Percentiles rank a stretch among this genome's conserved stretches.
Evolutionary conservation across 305 asterid species (phyloP).

Genomic region (Fraxinus sp.): DNA sequence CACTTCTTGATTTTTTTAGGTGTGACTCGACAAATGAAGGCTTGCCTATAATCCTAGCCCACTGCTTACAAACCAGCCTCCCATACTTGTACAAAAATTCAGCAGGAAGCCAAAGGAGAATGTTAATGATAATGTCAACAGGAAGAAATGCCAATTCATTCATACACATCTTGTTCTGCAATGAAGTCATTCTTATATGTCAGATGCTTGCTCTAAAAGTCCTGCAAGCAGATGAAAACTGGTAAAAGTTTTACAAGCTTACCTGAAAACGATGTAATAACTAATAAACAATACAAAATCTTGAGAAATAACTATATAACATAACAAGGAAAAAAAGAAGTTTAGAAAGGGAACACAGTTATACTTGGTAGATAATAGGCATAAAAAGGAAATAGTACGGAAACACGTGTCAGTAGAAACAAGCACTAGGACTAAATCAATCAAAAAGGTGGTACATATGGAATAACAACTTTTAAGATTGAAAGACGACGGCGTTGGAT

Average conservation of each 20-base stretch:
- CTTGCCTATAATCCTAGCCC: not conserved
- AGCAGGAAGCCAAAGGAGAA: slow-evolving; percentile 15
- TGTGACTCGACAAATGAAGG: slow-evolving; percentile 9
- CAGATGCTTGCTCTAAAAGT: not conserved
- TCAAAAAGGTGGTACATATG: not conserved
- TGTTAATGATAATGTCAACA: not conserved
- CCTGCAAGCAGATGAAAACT: not conserved
- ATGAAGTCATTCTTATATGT: not conserved
- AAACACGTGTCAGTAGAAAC: not conserved
- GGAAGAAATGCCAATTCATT: not conserved
- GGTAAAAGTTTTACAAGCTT: not conserved
- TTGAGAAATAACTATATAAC: not conserved
- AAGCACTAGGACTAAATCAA: not conserved
- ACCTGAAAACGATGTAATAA: not conserved
- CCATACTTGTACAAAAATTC: not conserved
- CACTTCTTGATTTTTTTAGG: not conserved
- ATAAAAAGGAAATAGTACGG: not conserved
- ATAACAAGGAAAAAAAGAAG: not conserved
- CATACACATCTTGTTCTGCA: not conserved
- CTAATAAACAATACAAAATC: not conserved
- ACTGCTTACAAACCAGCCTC: not conserved
- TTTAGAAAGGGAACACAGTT: not conserved
- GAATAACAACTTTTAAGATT: not conserved
- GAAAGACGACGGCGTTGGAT: not conserved
- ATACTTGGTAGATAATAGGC: not conserved